Evolutionary conservation across 306 rosid genomes (phyloP).

Genomic region (Quercus agrifolia): DNA sequence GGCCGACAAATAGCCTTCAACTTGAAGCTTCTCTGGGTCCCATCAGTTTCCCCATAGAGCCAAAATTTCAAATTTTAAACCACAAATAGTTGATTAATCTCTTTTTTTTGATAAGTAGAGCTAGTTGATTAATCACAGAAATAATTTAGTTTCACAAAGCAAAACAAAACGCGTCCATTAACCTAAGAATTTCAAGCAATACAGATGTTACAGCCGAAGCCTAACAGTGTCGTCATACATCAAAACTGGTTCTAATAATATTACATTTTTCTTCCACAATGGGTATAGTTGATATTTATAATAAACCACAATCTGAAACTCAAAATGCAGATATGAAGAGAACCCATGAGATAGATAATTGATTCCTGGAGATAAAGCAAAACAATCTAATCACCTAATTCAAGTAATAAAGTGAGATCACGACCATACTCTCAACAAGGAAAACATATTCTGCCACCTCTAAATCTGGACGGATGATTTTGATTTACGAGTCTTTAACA

Average conservation of each 20-base stretch:
- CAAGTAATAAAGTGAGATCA: slow-evolving; percentile 14
- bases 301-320: slow-evolving; percentile 16
- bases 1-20: slow-evolving; percentile 36
- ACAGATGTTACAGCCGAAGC: slow-evolving; percentile 20
- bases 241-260: slow-evolving; percentile 39
- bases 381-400: slow-evolving; percentile 24
- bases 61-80: slow-evolving; percentile 29
- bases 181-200: slow-evolving; percentile 15
- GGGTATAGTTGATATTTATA: not conserved
- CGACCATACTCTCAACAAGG: slow-evolving; percentile 36
- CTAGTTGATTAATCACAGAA: not conserved
- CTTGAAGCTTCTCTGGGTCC: slow-evolving; percentile 23
- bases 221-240: slow-evolving; percentile 10
- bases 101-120: not conserved
- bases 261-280: slow-evolving; percentile 1
- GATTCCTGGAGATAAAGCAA: not conserved
- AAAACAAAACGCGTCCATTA: slow-evolving; percentile 20
- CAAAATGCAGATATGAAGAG: slow-evolving; percentile 1
- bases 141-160: not conserved
- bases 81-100: not conserved
- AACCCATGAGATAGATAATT: not conserved
- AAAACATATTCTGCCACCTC: slow-evolving; percentile 22
- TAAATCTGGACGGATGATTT: slow-evolving; percentile 11
- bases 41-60: not conserved
- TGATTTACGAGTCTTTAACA: slow-evolving; percentile 36